Evolutionary conservation across 805 yeast genomes (phyloP), one percentile per base, ranked within the genome.

Genomic region (Candida ovalis): DNA sequence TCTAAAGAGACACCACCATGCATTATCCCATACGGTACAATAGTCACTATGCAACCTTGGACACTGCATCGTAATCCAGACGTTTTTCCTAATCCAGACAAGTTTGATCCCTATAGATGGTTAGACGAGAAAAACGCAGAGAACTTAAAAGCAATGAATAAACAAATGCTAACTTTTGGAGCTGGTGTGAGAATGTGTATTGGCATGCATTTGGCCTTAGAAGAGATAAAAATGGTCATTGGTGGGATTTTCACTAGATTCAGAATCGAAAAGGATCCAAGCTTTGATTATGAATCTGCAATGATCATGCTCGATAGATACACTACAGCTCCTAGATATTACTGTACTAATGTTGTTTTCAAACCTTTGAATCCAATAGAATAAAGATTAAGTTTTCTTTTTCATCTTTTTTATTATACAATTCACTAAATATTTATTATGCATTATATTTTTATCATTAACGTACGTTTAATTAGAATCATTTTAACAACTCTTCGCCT

Each of bases 161-260:
- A 68, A 46, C 71, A 72, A 54, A 76, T 83, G 73, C 75, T 83
- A 74, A 81, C 86, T 1, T 85, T 85, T 68, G 90, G 91, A 1
- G 77, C 80, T 37, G 91, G 91, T 2, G 72, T 81, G 21, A 68
- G 89, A 53, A 83, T 83, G 89, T 85, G 91, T 57, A 68, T 84
- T 45, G 91, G 91, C 0, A 76, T 81, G 80, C 74, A 84, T 58
- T 61, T 84, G 38, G 90, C 90, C 0, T 63, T 77, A 17, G 76
- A 77, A 36, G 90, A 84, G 59, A 81, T 84, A 72, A 84, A 82
- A 59, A 57, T 82, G 40, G 74, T 76, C 13, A 58, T 80, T 23
- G 78, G 82, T 8, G 73, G 74, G 48, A 61, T 84, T 18, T 77
- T 82, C 58, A 75, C 77, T 72, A 71, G 76, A 42, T 79, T 59